A percentile compares a stretch with the other conserved stretches of the same genome.
These are phyloP conservation scores for Aspergillus viridinutans DNA, from an alignment of 2,329 filamentous ascomycete species.

Conservation along the genomic window DNA sequence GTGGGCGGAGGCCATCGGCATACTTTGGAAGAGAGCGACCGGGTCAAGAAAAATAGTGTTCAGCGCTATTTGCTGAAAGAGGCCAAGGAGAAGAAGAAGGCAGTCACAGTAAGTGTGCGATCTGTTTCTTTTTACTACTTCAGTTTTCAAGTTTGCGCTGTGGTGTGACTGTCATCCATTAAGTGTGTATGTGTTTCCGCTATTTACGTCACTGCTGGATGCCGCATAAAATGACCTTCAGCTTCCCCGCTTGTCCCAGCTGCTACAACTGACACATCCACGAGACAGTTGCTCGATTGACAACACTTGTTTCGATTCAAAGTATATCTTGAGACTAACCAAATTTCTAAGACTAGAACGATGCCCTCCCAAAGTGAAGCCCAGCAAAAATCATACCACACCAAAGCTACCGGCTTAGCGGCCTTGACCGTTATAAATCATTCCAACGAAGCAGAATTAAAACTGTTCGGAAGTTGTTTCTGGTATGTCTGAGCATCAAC, in stretches of 20 bases:
- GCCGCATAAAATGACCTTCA: background rate
- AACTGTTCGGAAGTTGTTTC: slow-evolving; percentile 78
- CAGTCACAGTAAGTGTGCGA: slow-evolving; percentile 43
- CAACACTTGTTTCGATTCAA: background rate
- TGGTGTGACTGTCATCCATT: background rate
- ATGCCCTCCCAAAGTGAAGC: slow-evolving; percentile 48
- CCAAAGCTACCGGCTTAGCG: slow-evolving; percentile 68
- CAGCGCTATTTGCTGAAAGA: slow-evolving; percentile 61
- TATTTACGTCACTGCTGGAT: slow-evolving; percentile 11
- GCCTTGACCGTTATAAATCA: slow-evolving; percentile 66
- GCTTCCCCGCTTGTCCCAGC: background rate
- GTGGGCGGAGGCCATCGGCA: slow-evolving; percentile 71
- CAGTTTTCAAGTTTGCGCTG: background rate
- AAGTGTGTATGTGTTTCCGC: background rate
- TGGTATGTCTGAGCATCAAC: slow-evolving; percentile 54
- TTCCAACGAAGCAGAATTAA: slow-evolving; percentile 65
- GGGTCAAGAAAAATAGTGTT: slow-evolving; percentile 77
- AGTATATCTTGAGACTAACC: slow-evolving; percentile 7
- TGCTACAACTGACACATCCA: background rate
- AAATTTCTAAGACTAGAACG: slow-evolving; percentile 20
- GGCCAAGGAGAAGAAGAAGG: slow-evolving; percentile 63
- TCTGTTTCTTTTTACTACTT: background rate
- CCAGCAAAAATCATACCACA: slow-evolving; percentile 64
- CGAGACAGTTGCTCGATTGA: background rate
- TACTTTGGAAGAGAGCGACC: slow-evolving; percentile 67